Evolutionary conservation across 495 filamentous ascomycete species (phyloP).

Genomic region (Sabuloglossum arenarium): DNA sequence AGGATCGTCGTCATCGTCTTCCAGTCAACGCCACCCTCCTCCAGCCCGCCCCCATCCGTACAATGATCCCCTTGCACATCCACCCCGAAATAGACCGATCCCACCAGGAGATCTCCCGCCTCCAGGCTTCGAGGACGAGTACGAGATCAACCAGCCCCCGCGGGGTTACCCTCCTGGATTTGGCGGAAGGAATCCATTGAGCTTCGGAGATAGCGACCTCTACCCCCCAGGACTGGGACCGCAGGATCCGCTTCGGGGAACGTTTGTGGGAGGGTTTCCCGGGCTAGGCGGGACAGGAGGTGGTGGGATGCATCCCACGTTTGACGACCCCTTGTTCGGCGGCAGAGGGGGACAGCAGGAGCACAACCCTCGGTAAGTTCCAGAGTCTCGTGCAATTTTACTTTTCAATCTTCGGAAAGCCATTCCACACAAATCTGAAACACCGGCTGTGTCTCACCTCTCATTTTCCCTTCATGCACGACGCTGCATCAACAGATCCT

Average conservation of each 20-base stretch:
- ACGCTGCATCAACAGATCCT: too few relatives aligned
- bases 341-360: slow-evolving; percentile 29
- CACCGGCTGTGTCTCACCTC: too few relatives aligned
- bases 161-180: slow-evolving; percentile 20
- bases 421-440: background rate
- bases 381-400: background rate
- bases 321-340: slow-evolving; percentile 78
- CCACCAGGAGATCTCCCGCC: slow-evolving; percentile 65
- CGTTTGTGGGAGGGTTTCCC: slow-evolving; percentile 27
- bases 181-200: slow-evolving; percentile 31
- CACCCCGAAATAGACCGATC: slow-evolving; percentile 36
- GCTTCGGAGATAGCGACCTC: slow-evolving; percentile 65
- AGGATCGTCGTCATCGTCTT: slow-evolving; percentile 14
- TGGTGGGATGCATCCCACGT: slow-evolving; percentile 87
- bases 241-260: slow-evolving; percentile 52
- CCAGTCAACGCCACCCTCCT: slow-evolving; percentile 10
- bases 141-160: slow-evolving; percentile 55
- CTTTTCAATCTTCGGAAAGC: background rate
- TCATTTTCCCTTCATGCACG: too few relatives aligned
- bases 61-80: slow-evolving; percentile 25
- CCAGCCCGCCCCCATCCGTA: slow-evolving; percentile 14
- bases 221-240: slow-evolving; percentile 78
- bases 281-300: slow-evolving; percentile 26
- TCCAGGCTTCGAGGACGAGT: slow-evolving; percentile 87
- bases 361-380: background rate